phyloP scores from a whole-genome alignment of 495 filamentous ascomycete genomes.

The Podospora australis region DNA sequence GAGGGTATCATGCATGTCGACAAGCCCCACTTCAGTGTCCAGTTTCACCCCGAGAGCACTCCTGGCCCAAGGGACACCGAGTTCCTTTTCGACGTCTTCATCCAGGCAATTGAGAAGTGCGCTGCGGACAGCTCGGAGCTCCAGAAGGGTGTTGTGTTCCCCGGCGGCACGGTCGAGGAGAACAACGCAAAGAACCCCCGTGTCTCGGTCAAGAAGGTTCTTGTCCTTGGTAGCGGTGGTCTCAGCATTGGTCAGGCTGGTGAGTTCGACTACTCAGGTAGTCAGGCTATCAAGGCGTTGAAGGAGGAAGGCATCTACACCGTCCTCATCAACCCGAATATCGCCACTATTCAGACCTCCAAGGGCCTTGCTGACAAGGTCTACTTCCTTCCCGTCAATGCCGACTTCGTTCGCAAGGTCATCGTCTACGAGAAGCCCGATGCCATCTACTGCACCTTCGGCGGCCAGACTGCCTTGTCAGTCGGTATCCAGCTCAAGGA shows the following conservation, averaged over 20 bases:
- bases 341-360: constrained; percentile 96
- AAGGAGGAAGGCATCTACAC: constrained; percentile 95
- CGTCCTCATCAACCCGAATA: constrained; percentile 96
- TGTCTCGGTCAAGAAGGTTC: constrained; percentile 84
- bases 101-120: constrained; percentile 69
- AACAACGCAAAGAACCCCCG: constrained; percentile 68
- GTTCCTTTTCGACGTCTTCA: constrained; percentile 94
- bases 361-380: constrained; percentile 97
- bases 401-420: constrained; percentile 95
- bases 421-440: constrained; percentile 89
- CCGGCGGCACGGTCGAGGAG: constrained; percentile 72
- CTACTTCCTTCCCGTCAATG: constrained; percentile 95
- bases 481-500: constrained; percentile 96
- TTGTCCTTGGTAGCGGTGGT: constrained; percentile 89
- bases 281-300: constrained; percentile 88
- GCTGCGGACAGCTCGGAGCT: constrained; percentile 55
- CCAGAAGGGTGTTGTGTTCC: constrained; percentile 67
- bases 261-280: constrained; percentile 98
- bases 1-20: constrained; percentile 86
- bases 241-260: constrained; percentile 95
- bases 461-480: constrained; percentile 88
- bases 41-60: constrained; percentile 96
- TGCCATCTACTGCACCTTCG: constrained; percentile 93
- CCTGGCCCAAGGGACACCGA: constrained; percentile 96
- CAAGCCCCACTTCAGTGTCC: constrained; percentile 93